phyloP scores from a whole-genome alignment of 106 monocot species.

The Dactylorhiza incarnata region DNA sequence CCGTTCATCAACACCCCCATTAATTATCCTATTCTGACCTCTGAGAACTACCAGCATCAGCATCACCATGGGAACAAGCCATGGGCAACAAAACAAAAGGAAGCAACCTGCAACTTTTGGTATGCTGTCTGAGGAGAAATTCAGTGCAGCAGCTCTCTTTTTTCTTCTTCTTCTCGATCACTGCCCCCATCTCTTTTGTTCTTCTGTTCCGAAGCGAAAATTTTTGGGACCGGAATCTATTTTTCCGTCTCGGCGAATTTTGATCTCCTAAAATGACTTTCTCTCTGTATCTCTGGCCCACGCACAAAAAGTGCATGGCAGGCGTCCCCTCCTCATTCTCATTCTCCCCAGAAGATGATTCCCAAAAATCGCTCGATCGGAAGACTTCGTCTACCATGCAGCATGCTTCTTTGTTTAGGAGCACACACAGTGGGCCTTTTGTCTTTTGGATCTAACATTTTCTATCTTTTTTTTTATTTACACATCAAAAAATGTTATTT shows the following conservation, averaged over 20 bases:
- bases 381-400: too few relatives aligned
- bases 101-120: constrained; percentile 10
- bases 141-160: background rate
- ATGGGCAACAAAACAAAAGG: constrained; percentile 16
- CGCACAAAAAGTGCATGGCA: too few relatives aligned
- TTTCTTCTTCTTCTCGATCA: background rate
- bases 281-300: too few relatives aligned
- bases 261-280: too few relatives aligned
- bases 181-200: background rate
- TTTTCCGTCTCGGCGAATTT: too few relatives aligned
- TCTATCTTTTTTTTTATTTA: too few relatives aligned
- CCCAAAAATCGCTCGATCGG: too few relatives aligned
- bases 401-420: constrained; percentile 4
- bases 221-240: too few relatives aligned
- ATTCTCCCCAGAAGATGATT: too few relatives aligned
- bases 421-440: background rate
- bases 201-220: too few relatives aligned
- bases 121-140: constrained; percentile 3
- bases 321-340: too few relatives aligned
- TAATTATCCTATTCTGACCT: constrained; percentile 15
- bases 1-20: background rate
- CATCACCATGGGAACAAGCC: constrained; percentile 3
- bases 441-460: background rate
- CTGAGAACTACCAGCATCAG: constrained; percentile 18
- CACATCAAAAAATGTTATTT: too few relatives aligned